Percentiles rank a stretch among this genome's conserved stretches.
phyloP scores from a whole-genome alignment of 352 stramenopile genomes.

The Phytophthora boehmeriae region DNA sequence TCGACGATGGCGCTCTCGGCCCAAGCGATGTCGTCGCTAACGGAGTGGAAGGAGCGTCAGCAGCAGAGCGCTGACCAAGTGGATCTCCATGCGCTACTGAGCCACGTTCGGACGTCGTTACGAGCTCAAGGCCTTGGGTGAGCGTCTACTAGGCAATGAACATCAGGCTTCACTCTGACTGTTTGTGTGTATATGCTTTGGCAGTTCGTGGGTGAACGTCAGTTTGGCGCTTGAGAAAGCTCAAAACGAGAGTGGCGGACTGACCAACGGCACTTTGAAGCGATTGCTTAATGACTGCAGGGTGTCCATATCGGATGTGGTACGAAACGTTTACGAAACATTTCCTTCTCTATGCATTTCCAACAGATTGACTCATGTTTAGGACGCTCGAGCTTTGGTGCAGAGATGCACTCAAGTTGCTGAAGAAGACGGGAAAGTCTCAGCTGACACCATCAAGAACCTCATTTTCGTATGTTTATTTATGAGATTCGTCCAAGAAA shows the following conservation, averaged over 20 bases:
- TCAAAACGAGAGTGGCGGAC: conserved; percentile 37
- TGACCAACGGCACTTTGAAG: conserved; percentile 64
- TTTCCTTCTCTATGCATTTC: background rate
- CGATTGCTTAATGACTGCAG: conserved; percentile 55
- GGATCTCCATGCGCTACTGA: conserved; percentile 52
- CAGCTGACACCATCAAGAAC: conserved; percentile 60
- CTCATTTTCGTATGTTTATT: conserved; percentile 53
- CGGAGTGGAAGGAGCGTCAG: conserved; percentile 72
- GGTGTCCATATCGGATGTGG: conserved; percentile 65
- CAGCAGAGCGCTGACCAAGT: conserved; percentile 70
- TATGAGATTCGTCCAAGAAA: too few species aligned
- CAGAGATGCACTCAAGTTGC: conserved; percentile 37
- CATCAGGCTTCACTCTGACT: background rate
- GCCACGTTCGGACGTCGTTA: conserved; percentile 43
- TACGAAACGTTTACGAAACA: conserved; percentile 18
- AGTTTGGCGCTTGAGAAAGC: conserved; percentile 56
- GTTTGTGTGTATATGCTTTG: background rate
- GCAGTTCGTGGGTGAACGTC: conserved; percentile 60
- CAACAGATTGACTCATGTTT: conserved; percentile 3
- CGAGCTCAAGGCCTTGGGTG: conserved; percentile 57
- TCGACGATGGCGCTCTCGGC: conserved; percentile 29
- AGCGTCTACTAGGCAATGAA: conserved; percentile 12
- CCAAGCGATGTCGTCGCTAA: conserved; percentile 53
- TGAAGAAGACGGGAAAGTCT: conserved; percentile 47
- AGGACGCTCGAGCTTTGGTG: conserved; percentile 66